Percentiles rank a stretch among this genome's conserved stretches.
Evolutionary conservation across 1,139 yeast species (phyloP).

Genomic region (Saccharomyces uvarum): DNA sequence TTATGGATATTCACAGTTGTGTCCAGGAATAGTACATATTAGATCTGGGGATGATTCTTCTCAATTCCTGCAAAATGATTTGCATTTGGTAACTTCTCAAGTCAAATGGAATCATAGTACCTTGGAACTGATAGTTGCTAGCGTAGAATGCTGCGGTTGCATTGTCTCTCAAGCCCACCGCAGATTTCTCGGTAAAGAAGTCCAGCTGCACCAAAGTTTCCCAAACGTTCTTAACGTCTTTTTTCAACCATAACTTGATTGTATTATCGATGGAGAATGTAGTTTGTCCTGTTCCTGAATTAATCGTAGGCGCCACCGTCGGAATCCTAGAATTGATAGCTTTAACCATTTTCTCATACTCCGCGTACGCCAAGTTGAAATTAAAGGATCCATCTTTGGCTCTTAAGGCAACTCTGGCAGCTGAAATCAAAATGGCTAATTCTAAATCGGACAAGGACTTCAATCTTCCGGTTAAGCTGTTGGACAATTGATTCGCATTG

Average conservation of each 20-base stretch:
- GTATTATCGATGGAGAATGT: slow-evolving; percentile 31
- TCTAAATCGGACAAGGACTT: slow-evolving; percentile 61
- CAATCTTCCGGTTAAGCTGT: slow-evolving; percentile 23
- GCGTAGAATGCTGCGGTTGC: slow-evolving; percentile 31
- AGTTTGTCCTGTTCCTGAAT: slow-evolving; percentile 17
- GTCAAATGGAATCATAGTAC: slow-evolving; percentile 28
- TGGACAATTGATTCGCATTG: slow-evolving; percentile 23
- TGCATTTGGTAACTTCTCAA: slow-evolving; percentile 26
- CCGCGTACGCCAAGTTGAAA: slow-evolving; percentile 71
- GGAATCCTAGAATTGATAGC: slow-evolving; percentile 40
- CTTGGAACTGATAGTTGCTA: slow-evolving; percentile 29
- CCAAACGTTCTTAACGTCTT: slow-evolving; percentile 50
- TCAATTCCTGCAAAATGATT: slow-evolving; percentile 27
- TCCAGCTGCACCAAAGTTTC: slow-evolving; percentile 32
- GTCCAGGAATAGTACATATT: slow-evolving; percentile 31
- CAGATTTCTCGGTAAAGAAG: slow-evolving; percentile 27
- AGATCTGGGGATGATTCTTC: slow-evolving; percentile 26
- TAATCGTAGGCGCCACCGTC: slow-evolving; percentile 34
- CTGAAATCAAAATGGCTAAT: slow-evolving; percentile 57
- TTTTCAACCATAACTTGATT: slow-evolving; percentile 43
- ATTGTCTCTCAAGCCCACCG: slow-evolving; percentile 27
- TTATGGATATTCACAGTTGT: slow-evolving; percentile 17
- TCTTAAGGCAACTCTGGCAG: slow-evolving; percentile 62
- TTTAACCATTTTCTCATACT: slow-evolving; percentile 55
- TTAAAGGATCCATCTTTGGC: slow-evolving; percentile 50